Evolutionary conservation across 768 basidiomycete genomes (phyloP).

Genomic region (Pleurotus tuber-regium): DNA sequence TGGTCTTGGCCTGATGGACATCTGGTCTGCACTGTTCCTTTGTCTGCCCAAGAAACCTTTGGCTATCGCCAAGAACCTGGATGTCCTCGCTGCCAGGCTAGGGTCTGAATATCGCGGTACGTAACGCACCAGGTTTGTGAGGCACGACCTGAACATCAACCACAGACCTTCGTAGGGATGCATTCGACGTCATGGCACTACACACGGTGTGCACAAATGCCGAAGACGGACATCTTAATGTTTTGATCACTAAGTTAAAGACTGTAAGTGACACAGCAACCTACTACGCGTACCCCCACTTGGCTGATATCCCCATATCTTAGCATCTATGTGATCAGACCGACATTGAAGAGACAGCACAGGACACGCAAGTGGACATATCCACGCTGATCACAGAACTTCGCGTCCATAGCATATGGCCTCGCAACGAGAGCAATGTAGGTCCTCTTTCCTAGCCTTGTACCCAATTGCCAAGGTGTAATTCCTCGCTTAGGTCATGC

Average conservation of each 20-base stretch:
- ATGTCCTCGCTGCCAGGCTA: conserved; percentile 17
- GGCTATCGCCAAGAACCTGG: conserved; percentile 18
- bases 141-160: too few relatives aligned
- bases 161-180: conserved; percentile 39
- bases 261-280: too few relatives aligned
- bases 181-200: conserved; percentile 38
- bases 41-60: conserved; percentile 18
- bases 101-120: not conserved
- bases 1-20: conserved; percentile 69
- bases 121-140: too few relatives aligned
- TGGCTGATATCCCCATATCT: too few relatives aligned
- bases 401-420: not conserved
- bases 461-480: too few relatives aligned
- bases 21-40: conserved; percentile 59
- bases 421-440: not conserved
- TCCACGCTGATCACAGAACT: not conserved
- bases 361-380: not conserved
- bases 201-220: conserved; percentile 3
- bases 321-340: not conserved
- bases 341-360: not conserved
- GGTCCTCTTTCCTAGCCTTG: not conserved
- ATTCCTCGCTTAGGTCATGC: conserved; percentile 13
- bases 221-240: not conserved
- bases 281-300: too few relatives aligned
- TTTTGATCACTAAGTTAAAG: not conserved